Percentiles rank a stretch among this genome's conserved stretches.
Conservation (phyloP, 352 stramenopile genomes). For the Elongisporangium prolatum region DNA sequence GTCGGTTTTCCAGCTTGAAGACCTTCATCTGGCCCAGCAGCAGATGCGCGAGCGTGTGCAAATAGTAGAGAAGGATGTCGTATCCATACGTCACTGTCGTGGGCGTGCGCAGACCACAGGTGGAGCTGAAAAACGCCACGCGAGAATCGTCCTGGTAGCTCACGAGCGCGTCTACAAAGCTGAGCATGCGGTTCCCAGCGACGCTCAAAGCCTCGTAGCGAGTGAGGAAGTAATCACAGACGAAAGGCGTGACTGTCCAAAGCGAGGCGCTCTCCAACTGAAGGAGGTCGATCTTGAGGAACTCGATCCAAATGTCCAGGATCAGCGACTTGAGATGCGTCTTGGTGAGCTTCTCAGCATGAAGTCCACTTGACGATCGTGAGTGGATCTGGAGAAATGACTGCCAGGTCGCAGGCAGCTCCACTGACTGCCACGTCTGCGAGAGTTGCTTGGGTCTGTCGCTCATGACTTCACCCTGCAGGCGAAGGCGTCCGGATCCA, state of each 20-base stretch:
- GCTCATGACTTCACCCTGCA: not conserved
- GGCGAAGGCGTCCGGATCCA: not conserved
- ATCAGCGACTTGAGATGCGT: slow-evolving; percentile 33
- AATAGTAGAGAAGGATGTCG: slow-evolving; percentile 66
- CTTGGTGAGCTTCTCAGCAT: slow-evolving; percentile 4
- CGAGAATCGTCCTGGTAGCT: slow-evolving; percentile 42
- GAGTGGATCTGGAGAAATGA: slow-evolving; percentile 3
- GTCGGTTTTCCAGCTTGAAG: slow-evolving; percentile 45
- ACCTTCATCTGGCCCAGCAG: slow-evolving; percentile 72
- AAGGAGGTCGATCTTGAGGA: slow-evolving; percentile 60
- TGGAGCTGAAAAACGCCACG: slow-evolving; percentile 53
- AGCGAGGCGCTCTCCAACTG: slow-evolving; percentile 51
- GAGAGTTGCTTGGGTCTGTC: slow-evolving; percentile 20
- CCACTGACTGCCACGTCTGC: slow-evolving; percentile 20
- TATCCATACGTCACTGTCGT: slow-evolving; percentile 21
- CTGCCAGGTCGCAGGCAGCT: slow-evolving; percentile 21
- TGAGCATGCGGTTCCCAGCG: slow-evolving; percentile 48
- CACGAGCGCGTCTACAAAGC: slow-evolving; percentile 38
- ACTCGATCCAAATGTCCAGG: slow-evolving; percentile 72
- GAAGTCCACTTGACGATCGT: not conserved
- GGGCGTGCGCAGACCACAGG: slow-evolving; percentile 20
- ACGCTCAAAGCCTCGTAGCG: slow-evolving; percentile 44
- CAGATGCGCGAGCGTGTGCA: slow-evolving; percentile 54
- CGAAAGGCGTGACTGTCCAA: slow-evolving; percentile 53
- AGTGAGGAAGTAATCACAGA: slow-evolving; percentile 63